Conservation (phyloP, 2,329 filamentous ascomycete genomes). For the Neopestalotiopsis clavispora region DNA sequence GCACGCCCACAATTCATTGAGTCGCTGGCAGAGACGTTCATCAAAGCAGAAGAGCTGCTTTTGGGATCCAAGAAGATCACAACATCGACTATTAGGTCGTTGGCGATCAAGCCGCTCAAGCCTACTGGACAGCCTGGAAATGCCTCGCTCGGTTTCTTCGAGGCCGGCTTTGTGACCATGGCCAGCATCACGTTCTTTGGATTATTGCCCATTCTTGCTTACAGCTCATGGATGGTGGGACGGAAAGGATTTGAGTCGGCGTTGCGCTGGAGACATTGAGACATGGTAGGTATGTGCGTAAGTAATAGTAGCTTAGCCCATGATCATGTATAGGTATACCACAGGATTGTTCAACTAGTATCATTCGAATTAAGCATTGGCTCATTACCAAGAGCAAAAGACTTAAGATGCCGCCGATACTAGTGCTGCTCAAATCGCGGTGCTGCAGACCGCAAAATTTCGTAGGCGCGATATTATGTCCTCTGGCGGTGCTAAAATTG, state of each 20-base stretch:
- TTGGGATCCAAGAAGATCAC: conserved; percentile 25
- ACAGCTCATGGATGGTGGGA: conserved; percentile 21
- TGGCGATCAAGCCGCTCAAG: conserved; percentile 32
- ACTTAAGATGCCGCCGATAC: too few relatives aligned
- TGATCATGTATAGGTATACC: background rate
- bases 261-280: conserved; percentile 18
- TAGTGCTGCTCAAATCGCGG: too few relatives aligned
- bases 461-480: too few relatives aligned
- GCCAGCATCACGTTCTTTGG: conserved; percentile 29
- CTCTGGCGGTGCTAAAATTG: background rate
- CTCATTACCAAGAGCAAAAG: too few relatives aligned
- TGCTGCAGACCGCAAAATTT: too few relatives aligned
- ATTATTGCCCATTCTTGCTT: conserved; percentile 20
- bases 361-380: too few relatives aligned
- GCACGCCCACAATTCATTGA: conserved; percentile 47
- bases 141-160: conserved; percentile 50
- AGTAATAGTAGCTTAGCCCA: too few relatives aligned
- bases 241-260: conserved; percentile 20
- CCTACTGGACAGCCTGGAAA: conserved; percentile 40
- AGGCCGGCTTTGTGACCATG: conserved; percentile 49
- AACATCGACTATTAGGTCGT: conserved; percentile 21
- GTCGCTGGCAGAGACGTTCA: conserved; percentile 22
- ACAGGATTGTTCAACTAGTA: background rate
- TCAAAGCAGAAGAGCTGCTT: conserved; percentile 25
- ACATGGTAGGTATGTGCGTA: too few relatives aligned